phyloP scores from a whole-genome alignment of 345 rosid species.

The Capsella bursapastoris region DNA sequence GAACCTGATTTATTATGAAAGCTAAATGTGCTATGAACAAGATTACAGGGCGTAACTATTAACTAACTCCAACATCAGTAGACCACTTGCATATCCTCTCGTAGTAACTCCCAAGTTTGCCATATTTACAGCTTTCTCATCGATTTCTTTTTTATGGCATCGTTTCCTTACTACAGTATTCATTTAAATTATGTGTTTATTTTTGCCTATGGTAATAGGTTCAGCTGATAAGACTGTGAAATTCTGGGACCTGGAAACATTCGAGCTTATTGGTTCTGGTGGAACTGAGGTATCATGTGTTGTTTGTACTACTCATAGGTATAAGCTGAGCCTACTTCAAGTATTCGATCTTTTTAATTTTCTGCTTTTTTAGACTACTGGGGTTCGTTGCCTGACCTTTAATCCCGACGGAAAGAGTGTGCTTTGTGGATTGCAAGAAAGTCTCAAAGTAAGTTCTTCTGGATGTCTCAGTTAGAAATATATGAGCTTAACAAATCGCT shows the following conservation, averaged over 20 bases:
- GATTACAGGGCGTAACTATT: not conserved
- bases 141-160: not conserved
- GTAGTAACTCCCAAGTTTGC: not conserved
- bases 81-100: constrained; percentile 20
- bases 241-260: constrained; percentile 99
- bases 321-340: not conserved
- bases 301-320: constrained; percentile 14
- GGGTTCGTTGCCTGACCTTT: constrained; percentile 92
- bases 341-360: constrained; percentile 15
- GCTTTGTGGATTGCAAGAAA: constrained; percentile 96
- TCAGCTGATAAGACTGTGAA: constrained; percentile 98
- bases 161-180: not conserved
- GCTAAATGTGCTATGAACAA: constrained; percentile 25
- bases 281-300: constrained; percentile 83
- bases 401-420: constrained; percentile 95
- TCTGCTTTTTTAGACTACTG: constrained; percentile 62
- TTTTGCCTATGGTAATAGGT: constrained; percentile 53
- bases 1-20: not conserved
- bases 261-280: constrained; percentile 92
- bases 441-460: constrained; percentile 67
- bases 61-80: constrained; percentile 11
- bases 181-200: not conserved
- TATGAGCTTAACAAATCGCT: constrained; percentile 10
- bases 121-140: constrained; percentile 1
- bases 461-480: constrained; percentile 14